Evolutionary conservation across 177 flowering plant genomes (phyloP).

Genomic region (Vitis hybrid): DNA sequence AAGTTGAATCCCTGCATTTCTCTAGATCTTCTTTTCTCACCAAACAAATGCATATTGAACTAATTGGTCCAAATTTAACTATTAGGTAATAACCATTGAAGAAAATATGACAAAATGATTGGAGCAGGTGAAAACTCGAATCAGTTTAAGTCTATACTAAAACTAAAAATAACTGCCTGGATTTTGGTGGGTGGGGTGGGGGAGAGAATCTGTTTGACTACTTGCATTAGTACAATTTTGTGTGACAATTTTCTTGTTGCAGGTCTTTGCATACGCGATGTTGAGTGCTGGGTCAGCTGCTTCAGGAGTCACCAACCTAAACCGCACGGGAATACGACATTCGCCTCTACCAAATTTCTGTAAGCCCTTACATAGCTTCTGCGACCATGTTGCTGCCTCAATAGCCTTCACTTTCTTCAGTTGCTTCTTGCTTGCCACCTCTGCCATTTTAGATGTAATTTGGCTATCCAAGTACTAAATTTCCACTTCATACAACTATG

Average conservation of each 20-base stretch:
- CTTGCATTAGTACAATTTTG: too few species aligned
- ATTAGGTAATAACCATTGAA: too few species aligned
- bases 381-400: constrained; percentile 69
- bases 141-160: too few species aligned
- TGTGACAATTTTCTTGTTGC: background rate
- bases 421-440: constrained; percentile 62
- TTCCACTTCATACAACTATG: background rate
- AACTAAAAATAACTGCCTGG: too few species aligned
- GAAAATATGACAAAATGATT: too few species aligned
- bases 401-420: constrained; percentile 70
- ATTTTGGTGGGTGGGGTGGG: too few species aligned
- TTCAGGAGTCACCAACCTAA: constrained; percentile 77
- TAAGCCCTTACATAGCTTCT: constrained; percentile 69
- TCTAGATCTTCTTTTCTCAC: too few species aligned
- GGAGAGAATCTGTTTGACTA: too few species aligned
- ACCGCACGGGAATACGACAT: constrained; percentile 80
- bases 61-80: too few species aligned
- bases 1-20: too few species aligned
- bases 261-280: constrained; percentile 80
- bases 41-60: too few species aligned
- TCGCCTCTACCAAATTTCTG: constrained; percentile 80
- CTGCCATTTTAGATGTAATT: constrained; percentile 63
- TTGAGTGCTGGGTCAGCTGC: constrained; percentile 95
- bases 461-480: constrained; percentile 60
- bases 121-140: too few species aligned